Evolutionary conservation across 805 yeast species (phyloP), one percentile per base, ranked within the genome.

Genomic region (Candida nemodendra): DNA sequence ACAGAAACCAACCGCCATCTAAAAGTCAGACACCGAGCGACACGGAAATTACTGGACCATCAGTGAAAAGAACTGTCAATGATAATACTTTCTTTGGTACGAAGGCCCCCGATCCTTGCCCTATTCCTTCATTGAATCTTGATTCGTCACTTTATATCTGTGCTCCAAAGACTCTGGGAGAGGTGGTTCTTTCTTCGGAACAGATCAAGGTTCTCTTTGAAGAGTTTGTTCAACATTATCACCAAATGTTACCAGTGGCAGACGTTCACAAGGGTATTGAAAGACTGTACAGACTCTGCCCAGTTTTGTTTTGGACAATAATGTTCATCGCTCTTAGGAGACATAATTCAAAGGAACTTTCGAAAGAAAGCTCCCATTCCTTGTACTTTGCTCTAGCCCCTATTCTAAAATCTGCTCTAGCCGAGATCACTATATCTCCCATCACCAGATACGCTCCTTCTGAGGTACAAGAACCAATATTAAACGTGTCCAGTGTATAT

Each of bases 271-370:
- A 75, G 44, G 96, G 96, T 8, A 93, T 95, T 1, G 97, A 89
- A 50, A 66, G 79, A 32, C 73, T 90, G 7, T 86, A 84, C 58
- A 63, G 78, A 41, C 68, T 85, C 13, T 88, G 96, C 41, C 96
- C 97, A 0, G 82, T 91, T 3, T 66, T 91, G 14, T 91, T 91
- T 55, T 91, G 99, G 99, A 90, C 91, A 0, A 81, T 91, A 12
- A 81, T 90, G 78, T 77, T 88, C 27, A 84, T 88, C 1, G 86
- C 95, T 0, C 65, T 89, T 30, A 73, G 99, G 42, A 70, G 95
- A 39, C 71, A 70, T 42, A 66, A 68, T 18, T 56, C 67, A 1
- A 54, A 42, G 7, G 30, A 38, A 4, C 37, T 56, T 14, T 32
- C 57, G 5, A 49, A 50, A 30, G 52, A 51, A 18, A 51, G 47